phyloP scores from a whole-genome alignment of 345 rosid species.

The Leavenworthia alabamica region DNA sequence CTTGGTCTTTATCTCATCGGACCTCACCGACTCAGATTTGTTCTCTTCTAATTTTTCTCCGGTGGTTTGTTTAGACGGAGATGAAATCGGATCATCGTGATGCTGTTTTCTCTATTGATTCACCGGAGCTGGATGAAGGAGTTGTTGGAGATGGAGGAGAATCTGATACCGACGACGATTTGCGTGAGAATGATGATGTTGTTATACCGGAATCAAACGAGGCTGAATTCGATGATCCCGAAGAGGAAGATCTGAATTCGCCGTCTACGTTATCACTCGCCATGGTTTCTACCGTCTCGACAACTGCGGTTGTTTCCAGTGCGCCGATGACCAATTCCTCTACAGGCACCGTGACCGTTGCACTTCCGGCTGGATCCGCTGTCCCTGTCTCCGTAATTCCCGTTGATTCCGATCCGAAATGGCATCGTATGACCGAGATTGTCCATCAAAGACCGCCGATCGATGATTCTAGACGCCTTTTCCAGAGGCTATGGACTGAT shows the following conservation, averaged over 20 bases:
- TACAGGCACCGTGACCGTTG: too few species aligned
- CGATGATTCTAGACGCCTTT: conserved; percentile 72
- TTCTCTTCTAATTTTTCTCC: neutral
- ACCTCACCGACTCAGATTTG: neutral
- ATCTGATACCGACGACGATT: conserved; percentile 34
- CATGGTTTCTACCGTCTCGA: conserved; percentile 15
- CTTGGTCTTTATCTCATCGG: neutral
- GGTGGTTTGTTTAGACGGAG: neutral
- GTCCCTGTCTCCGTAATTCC: conserved; percentile 38
- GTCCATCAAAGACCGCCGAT: conserved; percentile 38
- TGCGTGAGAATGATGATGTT: conserved; percentile 38
- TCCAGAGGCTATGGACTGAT: conserved; percentile 95
- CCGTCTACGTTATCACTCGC: conserved; percentile 37
- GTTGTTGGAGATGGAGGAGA: conserved; percentile 31
- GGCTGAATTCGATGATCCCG: conserved; percentile 41
- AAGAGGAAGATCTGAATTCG: conserved; percentile 50
- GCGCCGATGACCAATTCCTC: conserved; percentile 29
- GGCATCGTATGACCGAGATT: conserved; percentile 26
- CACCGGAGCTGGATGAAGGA: conserved; percentile 50
- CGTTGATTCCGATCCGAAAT: conserved; percentile 34
- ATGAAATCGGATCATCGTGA: conserved; percentile 65
- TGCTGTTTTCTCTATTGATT: conserved; percentile 46
- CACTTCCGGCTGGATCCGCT: too few species aligned
- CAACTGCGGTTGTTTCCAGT: conserved; percentile 16
- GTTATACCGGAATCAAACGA: conserved; percentile 31